Evolutionary conservation across 75 land plant species (phyloP).

Genomic region (Larix kaempferi): DNA sequence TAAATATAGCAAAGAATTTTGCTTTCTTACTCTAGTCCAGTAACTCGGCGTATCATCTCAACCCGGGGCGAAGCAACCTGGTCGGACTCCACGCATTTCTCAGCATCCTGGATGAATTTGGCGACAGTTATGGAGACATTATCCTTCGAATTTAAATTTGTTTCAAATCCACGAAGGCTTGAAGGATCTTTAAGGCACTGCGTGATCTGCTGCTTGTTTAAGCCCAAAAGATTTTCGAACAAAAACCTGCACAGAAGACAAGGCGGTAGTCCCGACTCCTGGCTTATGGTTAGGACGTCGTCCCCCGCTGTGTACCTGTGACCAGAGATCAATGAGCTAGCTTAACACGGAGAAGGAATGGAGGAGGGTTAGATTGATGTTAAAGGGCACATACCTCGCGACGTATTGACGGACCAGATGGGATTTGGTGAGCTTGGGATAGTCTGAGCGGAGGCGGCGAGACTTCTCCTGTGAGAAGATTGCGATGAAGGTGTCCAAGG

Average conservation of each 20-base stretch:
- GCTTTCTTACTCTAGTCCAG: slow-evolving; percentile 36
- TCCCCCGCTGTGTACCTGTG: slow-evolving; percentile 25
- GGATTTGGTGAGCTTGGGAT: slow-evolving; percentile 26
- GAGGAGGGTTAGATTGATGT: background rate
- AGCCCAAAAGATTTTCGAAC: slow-evolving; percentile 31
- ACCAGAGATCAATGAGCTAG: background rate
- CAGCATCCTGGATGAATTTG: slow-evolving; percentile 26
- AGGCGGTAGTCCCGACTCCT: slow-evolving; percentile 22
- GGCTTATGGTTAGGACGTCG: slow-evolving; percentile 30
- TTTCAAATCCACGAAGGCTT: slow-evolving; percentile 12
- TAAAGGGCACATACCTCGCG: slow-evolving; percentile 10
- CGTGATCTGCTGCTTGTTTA: slow-evolving; percentile 32
- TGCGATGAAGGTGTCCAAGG: slow-evolving; percentile 32
- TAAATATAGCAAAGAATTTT: background rate
- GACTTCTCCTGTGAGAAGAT: slow-evolving; percentile 28
- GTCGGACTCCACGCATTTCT: slow-evolving; percentile 36
- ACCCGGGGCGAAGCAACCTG: slow-evolving; percentile 34
- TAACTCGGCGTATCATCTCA: slow-evolving; percentile 35
- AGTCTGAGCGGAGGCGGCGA: slow-evolving; percentile 20
- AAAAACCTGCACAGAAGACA: slow-evolving; percentile 27
- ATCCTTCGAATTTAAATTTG: background rate
- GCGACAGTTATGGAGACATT: slow-evolving; percentile 4
- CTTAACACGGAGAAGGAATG: too few relatives aligned
- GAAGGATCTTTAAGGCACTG: slow-evolving; percentile 29
- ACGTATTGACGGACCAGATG: slow-evolving; percentile 23